phyloP scores from a whole-genome alignment of 805 yeast species.

The Cyberlindnera americana region DNA sequence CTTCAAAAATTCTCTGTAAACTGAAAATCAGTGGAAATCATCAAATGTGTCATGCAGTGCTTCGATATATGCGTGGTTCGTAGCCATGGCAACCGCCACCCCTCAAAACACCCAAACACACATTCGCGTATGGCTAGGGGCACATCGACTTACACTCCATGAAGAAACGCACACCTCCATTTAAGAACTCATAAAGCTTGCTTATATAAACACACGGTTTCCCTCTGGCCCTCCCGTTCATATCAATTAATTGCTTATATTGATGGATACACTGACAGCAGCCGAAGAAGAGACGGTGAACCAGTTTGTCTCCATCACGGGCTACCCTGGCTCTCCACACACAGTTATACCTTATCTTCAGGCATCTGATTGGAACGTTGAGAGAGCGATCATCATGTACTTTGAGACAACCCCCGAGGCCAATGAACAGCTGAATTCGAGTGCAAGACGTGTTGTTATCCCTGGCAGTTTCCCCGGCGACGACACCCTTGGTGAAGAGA shows the following conservation, averaged over 20 bases:
- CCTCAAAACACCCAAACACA: too few relatives aligned
- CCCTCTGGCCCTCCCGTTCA: too few relatives aligned
- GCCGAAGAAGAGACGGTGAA: slow-evolving; percentile 11
- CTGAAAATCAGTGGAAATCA: too few relatives aligned
- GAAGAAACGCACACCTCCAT: too few relatives aligned
- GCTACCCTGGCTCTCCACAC: slow-evolving; percentile 18
- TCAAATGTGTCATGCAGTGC: too few relatives aligned
- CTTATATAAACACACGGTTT: too few relatives aligned
- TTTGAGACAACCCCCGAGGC: slow-evolving; percentile 26
- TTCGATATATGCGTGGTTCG: too few relatives aligned
- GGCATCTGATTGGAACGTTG: slow-evolving; percentile 38
- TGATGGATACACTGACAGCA: slow-evolving; percentile 18
- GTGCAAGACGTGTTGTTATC: slow-evolving; percentile 12
- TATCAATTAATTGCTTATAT: not conserved
- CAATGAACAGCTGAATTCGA: slow-evolving; percentile 21
- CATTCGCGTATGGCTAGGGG: too few relatives aligned
- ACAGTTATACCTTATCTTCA: slow-evolving; percentile 24
- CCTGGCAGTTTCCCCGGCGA: slow-evolving; percentile 24
- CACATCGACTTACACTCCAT: too few relatives aligned
- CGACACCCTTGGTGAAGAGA: slow-evolving; percentile 4
- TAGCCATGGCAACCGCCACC: too few relatives aligned
- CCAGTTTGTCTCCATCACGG: slow-evolving; percentile 20
- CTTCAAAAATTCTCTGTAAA: too few relatives aligned
- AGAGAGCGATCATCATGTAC: slow-evolving; percentile 28
- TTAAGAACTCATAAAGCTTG: too few relatives aligned